These are phyloP conservation scores for Acacia pycnantha DNA, from an alignment of 331 rosid genomes.

Conservation along the genomic window DNA sequence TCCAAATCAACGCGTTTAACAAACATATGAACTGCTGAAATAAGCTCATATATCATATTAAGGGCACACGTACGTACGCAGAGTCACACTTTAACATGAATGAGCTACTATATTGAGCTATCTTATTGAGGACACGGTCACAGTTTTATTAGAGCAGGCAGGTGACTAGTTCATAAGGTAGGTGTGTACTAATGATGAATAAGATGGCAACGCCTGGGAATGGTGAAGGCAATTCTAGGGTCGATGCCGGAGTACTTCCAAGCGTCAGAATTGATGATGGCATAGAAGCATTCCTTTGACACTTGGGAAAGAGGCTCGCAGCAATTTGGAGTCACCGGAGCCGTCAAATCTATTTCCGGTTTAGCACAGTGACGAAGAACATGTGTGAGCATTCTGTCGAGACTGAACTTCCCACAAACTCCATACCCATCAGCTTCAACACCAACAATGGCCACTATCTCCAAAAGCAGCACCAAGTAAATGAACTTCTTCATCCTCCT, in stretches of 20 bases:
- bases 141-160: not conserved
- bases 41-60: not conserved
- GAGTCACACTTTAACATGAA: not conserved
- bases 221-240: conserved; percentile 5
- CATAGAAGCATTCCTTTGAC: not conserved
- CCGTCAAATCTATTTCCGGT: not conserved
- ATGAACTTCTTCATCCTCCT: not conserved
- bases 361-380: conserved; percentile 27
- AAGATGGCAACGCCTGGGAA: not conserved
- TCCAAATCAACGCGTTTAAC: too few relatives aligned
- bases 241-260: not conserved
- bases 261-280: not conserved
- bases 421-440: not conserved
- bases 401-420: conserved; percentile 23
- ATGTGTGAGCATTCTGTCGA: conserved; percentile 14
- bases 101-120: not conserved
- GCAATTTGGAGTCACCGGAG: conserved; percentile 13
- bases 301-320: not conserved
- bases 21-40: too few relatives aligned
- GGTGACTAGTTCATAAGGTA: not conserved
- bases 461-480: not conserved
- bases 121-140: not conserved
- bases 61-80: not conserved
- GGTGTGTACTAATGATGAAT: not conserved
- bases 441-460: not conserved